A percentile compares a stretch with the other conserved stretches of the same genome.
Conservation (phyloP, 2,329 filamentous ascomycete species). For the Alternaria consortialis region DNA sequence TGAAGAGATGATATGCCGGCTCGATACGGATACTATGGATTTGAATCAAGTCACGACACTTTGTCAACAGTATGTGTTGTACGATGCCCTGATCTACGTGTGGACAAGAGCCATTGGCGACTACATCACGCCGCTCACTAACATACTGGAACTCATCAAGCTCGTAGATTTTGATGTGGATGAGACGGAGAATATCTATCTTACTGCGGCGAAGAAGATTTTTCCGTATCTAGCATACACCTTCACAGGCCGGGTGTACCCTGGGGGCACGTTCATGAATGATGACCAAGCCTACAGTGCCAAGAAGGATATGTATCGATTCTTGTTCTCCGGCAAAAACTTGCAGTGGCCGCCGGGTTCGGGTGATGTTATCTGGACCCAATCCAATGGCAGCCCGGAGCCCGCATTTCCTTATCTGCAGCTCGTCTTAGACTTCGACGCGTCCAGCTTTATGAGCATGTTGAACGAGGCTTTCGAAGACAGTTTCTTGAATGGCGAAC, state of each 20-base stretch:
- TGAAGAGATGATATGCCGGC: slow-evolving; percentile 93
- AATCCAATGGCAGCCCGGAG: slow-evolving; percentile 63
- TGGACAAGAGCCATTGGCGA: slow-evolving; percentile 93
- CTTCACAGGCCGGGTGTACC: slow-evolving; percentile 89
- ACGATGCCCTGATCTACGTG: slow-evolving; percentile 94
- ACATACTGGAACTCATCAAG: slow-evolving; percentile 73
- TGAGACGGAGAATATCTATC: slow-evolving; percentile 67
- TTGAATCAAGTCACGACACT: slow-evolving; percentile 90
- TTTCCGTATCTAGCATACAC: slow-evolving; percentile 95
- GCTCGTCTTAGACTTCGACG: slow-evolving; percentile 85
- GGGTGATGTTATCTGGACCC: slow-evolving; percentile 68
- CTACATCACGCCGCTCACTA: slow-evolving; percentile 88
- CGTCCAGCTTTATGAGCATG: slow-evolving; percentile 91
- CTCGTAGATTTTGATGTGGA: slow-evolving; percentile 66
- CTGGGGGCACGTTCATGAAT: slow-evolving; percentile 78
- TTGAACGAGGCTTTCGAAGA: slow-evolving; percentile 98
- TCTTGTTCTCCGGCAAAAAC: slow-evolving; percentile 86
- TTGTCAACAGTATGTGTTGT: slow-evolving; percentile 90
- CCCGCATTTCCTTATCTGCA: slow-evolving; percentile 86
- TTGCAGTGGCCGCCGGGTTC: slow-evolving; percentile 77
- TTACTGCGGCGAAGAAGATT: slow-evolving; percentile 82
- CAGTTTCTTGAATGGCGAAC: slow-evolving; percentile 83
- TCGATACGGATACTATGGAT: slow-evolving; percentile 90
- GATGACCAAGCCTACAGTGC: slow-evolving; percentile 77
- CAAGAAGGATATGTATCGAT: slow-evolving; percentile 90